phyloP scores from a whole-genome alignment of 345 rosid species.

The Eucalyptus sideroxylon region DNA sequence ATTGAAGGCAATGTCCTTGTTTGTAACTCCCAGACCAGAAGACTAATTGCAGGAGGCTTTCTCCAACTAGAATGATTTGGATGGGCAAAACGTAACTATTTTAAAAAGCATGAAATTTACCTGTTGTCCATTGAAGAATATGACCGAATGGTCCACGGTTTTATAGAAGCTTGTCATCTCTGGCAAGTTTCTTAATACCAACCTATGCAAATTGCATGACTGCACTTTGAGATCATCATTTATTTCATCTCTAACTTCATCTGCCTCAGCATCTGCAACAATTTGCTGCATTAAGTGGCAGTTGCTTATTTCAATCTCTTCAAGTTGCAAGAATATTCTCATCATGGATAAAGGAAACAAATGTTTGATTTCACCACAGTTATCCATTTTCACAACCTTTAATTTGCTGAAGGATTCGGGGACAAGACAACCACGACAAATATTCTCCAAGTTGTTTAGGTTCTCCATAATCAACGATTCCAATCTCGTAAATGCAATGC shows the following conservation, averaged over 20 bases:
- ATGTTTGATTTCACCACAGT: no score
- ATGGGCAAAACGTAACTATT: not conserved
- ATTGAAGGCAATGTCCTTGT: not conserved
- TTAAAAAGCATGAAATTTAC: not conserved
- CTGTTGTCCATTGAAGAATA: not conserved
- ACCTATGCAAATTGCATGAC: fast-evolving
- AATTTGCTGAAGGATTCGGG: no score
- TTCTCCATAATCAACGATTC: fast-evolving
- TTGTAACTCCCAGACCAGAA: not conserved
- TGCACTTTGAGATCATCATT: fast-evolving
- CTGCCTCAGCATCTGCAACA: fast-evolving
- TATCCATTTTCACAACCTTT: no score
- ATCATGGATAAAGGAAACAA: fast-evolving
- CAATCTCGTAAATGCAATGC: fast-evolving
- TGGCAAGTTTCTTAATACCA: fast-evolving
- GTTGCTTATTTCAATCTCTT: no score
- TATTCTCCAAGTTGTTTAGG: fast-evolving
- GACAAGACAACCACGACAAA: fast-evolving
- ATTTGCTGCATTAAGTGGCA: no score
- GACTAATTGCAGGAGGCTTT: not conserved
- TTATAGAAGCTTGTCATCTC: fast-evolving
- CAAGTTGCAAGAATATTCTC: fast-evolving
- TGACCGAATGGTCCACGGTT: fast-evolving
- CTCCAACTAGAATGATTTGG: not conserved
- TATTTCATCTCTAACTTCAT: fast-evolving